A percentile compares a stretch with the other conserved stretches of the same genome.
These are phyloP conservation scores for Durotheca rogersii DNA, from an alignment of 495 filamentous ascomycete species.

Conservation along the genomic window DNA sequence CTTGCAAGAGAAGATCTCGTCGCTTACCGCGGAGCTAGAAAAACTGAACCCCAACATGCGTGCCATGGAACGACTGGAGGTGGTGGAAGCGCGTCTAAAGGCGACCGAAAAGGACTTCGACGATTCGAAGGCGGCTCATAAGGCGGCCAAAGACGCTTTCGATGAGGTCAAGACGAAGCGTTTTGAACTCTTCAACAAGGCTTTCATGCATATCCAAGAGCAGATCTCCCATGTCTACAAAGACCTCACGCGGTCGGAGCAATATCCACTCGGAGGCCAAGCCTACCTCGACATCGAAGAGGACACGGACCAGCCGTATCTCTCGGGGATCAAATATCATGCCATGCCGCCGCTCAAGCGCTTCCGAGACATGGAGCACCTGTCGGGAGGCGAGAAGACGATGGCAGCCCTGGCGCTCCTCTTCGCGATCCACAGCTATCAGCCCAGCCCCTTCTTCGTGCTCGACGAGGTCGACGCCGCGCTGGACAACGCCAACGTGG, in stretches of 20 bases:
- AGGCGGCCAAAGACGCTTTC: constrained; percentile 78
- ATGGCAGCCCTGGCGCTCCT: constrained; percentile 95
- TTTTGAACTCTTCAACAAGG: constrained; percentile 89
- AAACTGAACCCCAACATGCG: constrained; percentile 95
- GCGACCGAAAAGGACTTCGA: constrained; percentile 88
- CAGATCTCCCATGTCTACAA: constrained; percentile 93
- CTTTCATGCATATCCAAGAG: constrained; percentile 91
- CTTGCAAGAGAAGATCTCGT: constrained; percentile 73
- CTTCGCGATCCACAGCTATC: constrained; percentile 93
- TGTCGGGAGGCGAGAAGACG: constrained; percentile 97
- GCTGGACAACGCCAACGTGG: constrained; percentile 93
- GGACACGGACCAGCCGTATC: constrained; percentile 82
- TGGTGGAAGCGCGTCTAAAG: constrained; percentile 78
- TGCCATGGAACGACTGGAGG: constrained; percentile 87
- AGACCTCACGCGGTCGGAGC: constrained; percentile 82
- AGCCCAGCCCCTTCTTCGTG: constrained; percentile 95
- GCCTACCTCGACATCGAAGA: constrained; percentile 92
- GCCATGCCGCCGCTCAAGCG: constrained; percentile 98
- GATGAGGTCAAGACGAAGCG: constrained; percentile 76
- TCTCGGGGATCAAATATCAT: constrained; percentile 94
- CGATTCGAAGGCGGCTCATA: constrained; percentile 69
- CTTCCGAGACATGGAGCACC: constrained; percentile 98
- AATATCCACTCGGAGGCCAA: constrained; percentile 86
- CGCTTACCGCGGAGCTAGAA: constrained; percentile 75
- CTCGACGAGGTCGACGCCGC: constrained; percentile 98